Conservation (phyloP, 345 rosid species). For the Camelina neglecta region DNA sequence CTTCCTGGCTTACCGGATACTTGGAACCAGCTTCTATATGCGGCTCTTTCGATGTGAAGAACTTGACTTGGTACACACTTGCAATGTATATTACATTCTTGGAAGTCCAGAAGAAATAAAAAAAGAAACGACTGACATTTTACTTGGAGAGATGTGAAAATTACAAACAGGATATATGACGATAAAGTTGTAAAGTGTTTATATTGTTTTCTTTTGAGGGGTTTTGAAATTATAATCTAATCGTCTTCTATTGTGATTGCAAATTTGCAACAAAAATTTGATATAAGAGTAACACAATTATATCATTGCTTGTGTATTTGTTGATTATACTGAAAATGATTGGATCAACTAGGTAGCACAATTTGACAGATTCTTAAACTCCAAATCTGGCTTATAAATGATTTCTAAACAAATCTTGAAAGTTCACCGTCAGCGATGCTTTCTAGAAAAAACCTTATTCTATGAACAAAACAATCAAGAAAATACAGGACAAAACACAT, state of each 20-base stretch:
- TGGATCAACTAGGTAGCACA: neutral
- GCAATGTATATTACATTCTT: conserved; percentile 30
- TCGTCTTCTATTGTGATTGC: conserved; percentile 24
- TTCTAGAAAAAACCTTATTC: neutral
- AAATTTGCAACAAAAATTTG: neutral
- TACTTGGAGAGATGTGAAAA: conserved; percentile 24
- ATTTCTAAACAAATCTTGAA: neutral
- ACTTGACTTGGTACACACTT: conserved; percentile 27
- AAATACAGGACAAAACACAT: neutral
- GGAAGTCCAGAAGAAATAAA: neutral
- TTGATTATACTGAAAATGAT: neutral
- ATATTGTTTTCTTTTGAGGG: neutral
- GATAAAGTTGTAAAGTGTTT: conserved; percentile 25
- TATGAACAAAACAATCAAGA: conserved; percentile 19
- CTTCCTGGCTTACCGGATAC: conserved; percentile 96
- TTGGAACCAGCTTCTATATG: conserved; percentile 95
- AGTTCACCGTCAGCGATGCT: neutral
- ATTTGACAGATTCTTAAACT: neutral
- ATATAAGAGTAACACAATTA: conserved; percentile 17
- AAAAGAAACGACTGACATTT: conserved; percentile 18
- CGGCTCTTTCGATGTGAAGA: conserved; percentile 64
- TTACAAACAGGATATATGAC: conserved; percentile 11
- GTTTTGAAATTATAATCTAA: conserved; percentile 1
- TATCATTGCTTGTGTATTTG: neutral
- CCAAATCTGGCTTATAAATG: neutral